Evolutionary conservation across 495 filamentous ascomycete species (phyloP).

Genomic region (Talaromyces proteolyticus): DNA sequence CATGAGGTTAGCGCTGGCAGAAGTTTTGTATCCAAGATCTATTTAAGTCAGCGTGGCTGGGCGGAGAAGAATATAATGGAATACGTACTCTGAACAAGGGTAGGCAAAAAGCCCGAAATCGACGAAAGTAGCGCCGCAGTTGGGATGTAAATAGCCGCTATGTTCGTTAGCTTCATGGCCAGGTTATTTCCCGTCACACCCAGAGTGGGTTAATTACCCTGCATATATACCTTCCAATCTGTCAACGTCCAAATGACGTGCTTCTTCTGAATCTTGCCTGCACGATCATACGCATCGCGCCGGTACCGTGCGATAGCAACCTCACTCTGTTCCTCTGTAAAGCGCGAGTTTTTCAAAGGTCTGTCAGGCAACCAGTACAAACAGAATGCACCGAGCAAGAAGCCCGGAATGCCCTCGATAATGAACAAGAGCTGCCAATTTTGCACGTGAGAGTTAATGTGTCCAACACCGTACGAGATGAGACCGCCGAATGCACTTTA

Average conservation of each 20-base stretch:
- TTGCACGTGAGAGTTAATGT: constrained; percentile 21
- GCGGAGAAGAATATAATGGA: neutral
- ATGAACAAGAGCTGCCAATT: constrained; percentile 52
- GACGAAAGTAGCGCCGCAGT: neutral
- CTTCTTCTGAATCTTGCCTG: neutral
- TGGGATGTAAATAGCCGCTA: neutral
- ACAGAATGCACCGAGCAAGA: constrained; percentile 35
- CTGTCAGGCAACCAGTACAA: constrained; percentile 45
- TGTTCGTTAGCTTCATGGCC: too few species aligned
- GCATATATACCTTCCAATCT: constrained; percentile 2
- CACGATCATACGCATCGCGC: constrained; percentile 12
- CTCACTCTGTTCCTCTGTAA: constrained; percentile 30
- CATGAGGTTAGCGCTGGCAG: constrained; percentile 4
- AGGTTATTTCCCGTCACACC: too few species aligned
- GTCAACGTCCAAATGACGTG: neutral
- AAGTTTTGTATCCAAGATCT: neutral
- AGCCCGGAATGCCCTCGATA: constrained; percentile 42
- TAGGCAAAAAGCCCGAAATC: constrained; percentile 1
- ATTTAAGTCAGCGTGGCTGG: neutral
- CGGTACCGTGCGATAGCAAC: constrained; percentile 31
- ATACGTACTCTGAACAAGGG: neutral
- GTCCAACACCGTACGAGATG: constrained; percentile 20
- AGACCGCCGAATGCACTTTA: constrained; percentile 42
- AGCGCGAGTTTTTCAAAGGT: constrained; percentile 47
- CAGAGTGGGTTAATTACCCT: too few species aligned